Base-by-base conservation (phyloP, 108 stramenopile genomes). In the Pseudonitzschia multistriata region DNA sequence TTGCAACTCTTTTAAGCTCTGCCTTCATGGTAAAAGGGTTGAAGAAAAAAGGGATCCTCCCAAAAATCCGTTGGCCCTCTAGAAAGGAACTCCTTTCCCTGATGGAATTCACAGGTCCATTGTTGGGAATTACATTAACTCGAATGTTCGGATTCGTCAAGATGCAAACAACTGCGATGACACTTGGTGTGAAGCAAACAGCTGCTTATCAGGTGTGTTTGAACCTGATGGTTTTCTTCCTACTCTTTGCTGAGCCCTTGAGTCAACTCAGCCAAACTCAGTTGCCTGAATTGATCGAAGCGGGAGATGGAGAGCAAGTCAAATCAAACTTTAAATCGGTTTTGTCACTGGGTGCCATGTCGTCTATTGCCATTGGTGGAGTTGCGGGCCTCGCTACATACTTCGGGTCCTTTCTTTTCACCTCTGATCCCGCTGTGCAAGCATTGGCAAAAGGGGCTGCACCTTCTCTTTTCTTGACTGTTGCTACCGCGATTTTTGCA, bases 171-270 rank as follows among this genome's bases (percentile, higher is more conserved):
- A 69, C 59, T 49, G 91, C 88, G 27, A 92, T 86, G 85, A 72
- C 74, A 19, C 74, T 92, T 25, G 91, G 91, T 30, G 67, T 83
- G 3, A 64, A 80, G 28, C 42, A 73, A 3, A 59, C 86, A 27
- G 91, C 91, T 24, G 88, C 86, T n/a, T 89, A 87, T 54, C 91
- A 92, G 59, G 28, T 92, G 63, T 73, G 80, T 27, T 80, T 83
- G 57, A 92, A 92, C 55, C 55, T 88, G 19, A 47, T 92, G 14
- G 66, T 84, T n/a, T 88, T 92, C 71, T 92, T 89, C 36, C 74
- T 92, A 3, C 72, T 92, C 11, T 92, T 92, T 74, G 91, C 86
- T 22, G 91, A 92, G 62, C 91, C 91, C 28, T 64, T 92, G 45
- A 82, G 81, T 36, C 91, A 92, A 59, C 66, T 92, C 17, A 72